phyloP scores from a whole-genome alignment of 257 asterid genomes.

The Solanum corneliomulleri region DNA sequence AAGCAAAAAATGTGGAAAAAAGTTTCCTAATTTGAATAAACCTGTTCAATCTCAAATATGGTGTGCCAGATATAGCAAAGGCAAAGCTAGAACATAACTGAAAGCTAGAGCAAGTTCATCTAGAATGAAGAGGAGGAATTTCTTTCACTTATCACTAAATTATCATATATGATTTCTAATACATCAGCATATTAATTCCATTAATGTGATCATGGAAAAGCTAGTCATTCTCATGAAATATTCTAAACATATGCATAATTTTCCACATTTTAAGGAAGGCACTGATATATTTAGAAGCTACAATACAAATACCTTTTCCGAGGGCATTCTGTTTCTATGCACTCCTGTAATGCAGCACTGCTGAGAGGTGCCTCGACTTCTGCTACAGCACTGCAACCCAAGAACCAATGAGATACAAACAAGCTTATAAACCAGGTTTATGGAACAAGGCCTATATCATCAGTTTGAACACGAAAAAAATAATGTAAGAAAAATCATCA shows the following conservation, averaged over 20 bases:
- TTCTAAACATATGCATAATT: not conserved
- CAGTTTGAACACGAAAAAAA: not conserved
- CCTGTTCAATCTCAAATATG: not conserved
- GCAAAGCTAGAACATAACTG: not conserved
- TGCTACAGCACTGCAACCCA: constrained; percentile 29
- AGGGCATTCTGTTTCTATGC: constrained; percentile 38
- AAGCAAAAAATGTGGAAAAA: not conserved
- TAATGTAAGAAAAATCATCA: not conserved
- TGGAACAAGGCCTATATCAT: not conserved
- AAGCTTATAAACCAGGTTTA: not conserved
- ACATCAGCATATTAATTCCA: not conserved
- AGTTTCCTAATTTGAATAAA: not conserved
- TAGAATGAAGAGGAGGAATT: not conserved
- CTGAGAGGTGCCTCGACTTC: constrained; percentile 30
- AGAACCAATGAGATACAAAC: not conserved
- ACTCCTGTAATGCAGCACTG: constrained; percentile 41
- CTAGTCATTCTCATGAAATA: not conserved
- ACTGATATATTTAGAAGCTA: not conserved
- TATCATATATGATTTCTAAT: not conserved
- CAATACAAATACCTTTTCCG: constrained; percentile 48
- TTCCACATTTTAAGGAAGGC: not conserved
- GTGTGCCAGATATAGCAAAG: not conserved
- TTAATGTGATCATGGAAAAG: not conserved
- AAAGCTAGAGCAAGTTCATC: not conserved
- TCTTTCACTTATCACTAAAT: not conserved